A percentile compares a stretch with the other conserved stretches of the same genome.
Conservation (phyloP, 2,329 filamentous ascomycete species). For the Aspergillus sergii region DNA sequence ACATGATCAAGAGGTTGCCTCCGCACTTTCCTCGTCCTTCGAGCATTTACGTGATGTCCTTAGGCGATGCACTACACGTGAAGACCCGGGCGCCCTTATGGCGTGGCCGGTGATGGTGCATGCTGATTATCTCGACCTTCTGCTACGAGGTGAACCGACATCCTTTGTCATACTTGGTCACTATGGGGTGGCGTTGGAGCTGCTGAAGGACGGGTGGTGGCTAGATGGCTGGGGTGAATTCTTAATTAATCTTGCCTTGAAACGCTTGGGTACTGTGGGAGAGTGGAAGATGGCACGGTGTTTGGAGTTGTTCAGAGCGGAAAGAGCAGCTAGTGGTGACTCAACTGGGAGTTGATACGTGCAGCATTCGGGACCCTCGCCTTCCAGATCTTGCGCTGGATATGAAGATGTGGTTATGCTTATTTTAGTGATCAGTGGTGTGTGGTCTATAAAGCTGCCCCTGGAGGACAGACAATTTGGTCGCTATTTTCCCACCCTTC, state of each 20-base stretch:
- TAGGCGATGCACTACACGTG: background rate
- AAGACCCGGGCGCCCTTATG: slow-evolving; percentile 8
- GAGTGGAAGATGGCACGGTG: background rate
- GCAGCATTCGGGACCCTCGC: too few species aligned
- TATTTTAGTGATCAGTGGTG: too few species aligned
- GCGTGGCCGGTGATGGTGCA: slow-evolving; percentile 12
- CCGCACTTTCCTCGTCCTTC: background rate
- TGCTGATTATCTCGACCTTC: background rate
- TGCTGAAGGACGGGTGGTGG: slow-evolving; percentile 13
- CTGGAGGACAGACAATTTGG: too few species aligned
- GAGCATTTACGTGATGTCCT: background rate
- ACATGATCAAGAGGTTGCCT: too few species aligned
- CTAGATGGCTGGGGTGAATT: slow-evolving; percentile 14
- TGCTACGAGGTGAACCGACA: background rate
- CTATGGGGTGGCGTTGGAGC: slow-evolving; percentile 8
- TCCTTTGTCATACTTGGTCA: slow-evolving; percentile 6
- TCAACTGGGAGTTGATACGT: background rate
- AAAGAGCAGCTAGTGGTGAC: background rate
- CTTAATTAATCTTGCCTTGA: slow-evolving; percentile 2
- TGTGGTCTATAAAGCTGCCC: too few species aligned
- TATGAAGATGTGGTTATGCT: too few species aligned
- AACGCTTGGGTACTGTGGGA: background rate
- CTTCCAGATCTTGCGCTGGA: too few species aligned
- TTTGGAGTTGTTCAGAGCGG: background rate
- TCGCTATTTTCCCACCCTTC: too few species aligned